Percentiles rank a stretch among this genome's conserved stretches.
phyloP scores from a whole-genome alignment of 208 protist species.

The Trypanosoma vivax region DNA sequence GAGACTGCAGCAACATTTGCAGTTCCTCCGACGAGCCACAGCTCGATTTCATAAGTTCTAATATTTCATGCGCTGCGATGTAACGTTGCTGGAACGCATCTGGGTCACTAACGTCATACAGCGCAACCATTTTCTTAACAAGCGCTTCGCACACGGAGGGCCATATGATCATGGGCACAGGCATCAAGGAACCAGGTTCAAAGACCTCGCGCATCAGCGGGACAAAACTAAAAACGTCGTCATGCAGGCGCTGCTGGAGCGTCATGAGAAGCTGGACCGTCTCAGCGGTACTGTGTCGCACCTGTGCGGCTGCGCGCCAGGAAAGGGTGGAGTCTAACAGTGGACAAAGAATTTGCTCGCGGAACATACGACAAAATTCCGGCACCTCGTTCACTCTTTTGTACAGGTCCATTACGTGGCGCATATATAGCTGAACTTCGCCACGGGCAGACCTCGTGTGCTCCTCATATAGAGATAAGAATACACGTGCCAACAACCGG shows the following conservation, averaged over 20 bases:
- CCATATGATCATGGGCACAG: conserved; percentile 65
- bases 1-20: conserved; percentile 36
- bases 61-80: conserved; percentile 50
- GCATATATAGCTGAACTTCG: conserved; percentile 14
- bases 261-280: conserved; percentile 43
- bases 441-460: conserved; percentile 13
- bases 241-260: conserved; percentile 32
- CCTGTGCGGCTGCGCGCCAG: conserved; percentile 77
- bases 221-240: conserved; percentile 39
- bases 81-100: conserved; percentile 75
- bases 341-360: conserved; percentile 45
- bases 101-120: conserved; percentile 69
- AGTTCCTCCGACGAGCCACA: conserved; percentile 63
- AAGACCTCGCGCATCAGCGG: conserved; percentile 43
- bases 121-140: conserved; percentile 65
- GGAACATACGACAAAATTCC: conserved; percentile 58
- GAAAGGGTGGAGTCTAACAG: conserved; percentile 61
- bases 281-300: conserved; percentile 51
- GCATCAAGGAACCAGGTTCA: conserved; percentile 24
- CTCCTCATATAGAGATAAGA: conserved; percentile 16
- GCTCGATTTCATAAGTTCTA: conserved; percentile 37
- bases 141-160: conserved; percentile 69
- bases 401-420: conserved; percentile 47
- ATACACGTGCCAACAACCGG: conserved; percentile 13
- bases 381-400: conserved; percentile 21